These are phyloP conservation scores for Echinosphaeria canescens DNA, from an alignment of 2,329 filamentous ascomycete genomes.

Conservation along the genomic window DNA sequence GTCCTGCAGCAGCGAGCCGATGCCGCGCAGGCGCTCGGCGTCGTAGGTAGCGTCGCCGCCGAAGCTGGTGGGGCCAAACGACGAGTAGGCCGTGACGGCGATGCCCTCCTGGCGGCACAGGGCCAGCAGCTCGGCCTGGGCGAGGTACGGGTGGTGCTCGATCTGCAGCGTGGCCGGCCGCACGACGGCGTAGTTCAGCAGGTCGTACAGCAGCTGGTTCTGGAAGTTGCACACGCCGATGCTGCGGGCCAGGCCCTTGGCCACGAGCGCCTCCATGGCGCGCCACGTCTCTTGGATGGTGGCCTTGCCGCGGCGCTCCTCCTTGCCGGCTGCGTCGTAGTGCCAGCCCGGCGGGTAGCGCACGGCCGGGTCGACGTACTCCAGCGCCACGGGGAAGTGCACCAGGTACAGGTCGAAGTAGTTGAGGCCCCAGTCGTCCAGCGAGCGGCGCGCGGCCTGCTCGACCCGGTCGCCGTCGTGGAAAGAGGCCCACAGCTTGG, in stretches of 20 bases:
- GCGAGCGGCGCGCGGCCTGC: constrained; percentile 54
- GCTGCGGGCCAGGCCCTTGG: constrained; percentile 42
- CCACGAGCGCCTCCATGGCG: constrained; percentile 57
- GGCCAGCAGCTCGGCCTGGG: constrained; percentile 48
- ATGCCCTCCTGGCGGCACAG: constrained; percentile 51
- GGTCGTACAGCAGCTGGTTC: constrained; percentile 54
- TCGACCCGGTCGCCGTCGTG: constrained; percentile 61
- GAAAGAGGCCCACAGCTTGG: constrained; percentile 87
- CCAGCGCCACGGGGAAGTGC: constrained; percentile 74
- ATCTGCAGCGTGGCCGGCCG: constrained; percentile 63
- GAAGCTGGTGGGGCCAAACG: constrained; percentile 63
- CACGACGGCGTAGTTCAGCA: constrained; percentile 57
- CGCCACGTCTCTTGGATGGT: constrained; percentile 65
- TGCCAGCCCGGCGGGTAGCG: constrained; percentile 67
- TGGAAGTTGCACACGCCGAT: constrained; percentile 79
- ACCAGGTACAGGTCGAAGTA: constrained; percentile 84
- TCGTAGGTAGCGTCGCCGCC: constrained; percentile 36
- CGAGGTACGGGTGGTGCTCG: constrained; percentile 79
- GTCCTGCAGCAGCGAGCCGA: constrained; percentile 51
- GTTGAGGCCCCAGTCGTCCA: constrained; percentile 64
- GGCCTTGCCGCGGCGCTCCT: constrained; percentile 43
- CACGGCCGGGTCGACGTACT: constrained; percentile 61
- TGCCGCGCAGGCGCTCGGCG: constrained; percentile 42
- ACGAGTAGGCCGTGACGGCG: constrained; percentile 63
- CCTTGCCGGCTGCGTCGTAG: constrained; percentile 37